Conservation (phyloP, 148 eudicot species). For the Rhododendron griersonianum region DNA sequence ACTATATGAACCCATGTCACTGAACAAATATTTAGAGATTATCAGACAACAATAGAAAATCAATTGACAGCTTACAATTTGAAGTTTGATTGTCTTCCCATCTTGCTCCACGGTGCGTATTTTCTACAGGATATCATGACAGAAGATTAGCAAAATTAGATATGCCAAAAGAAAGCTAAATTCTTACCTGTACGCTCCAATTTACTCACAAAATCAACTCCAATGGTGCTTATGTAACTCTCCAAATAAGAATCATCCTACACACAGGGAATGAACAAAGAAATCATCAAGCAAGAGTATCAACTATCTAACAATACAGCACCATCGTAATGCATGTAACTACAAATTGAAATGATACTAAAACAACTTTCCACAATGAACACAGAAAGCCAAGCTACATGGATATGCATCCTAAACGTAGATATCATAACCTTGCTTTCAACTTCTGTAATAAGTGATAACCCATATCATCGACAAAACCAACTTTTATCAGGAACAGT, state of each 20-base stretch:
- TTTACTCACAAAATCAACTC: conserved; percentile 37
- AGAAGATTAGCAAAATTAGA: neutral
- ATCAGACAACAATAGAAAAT: neutral
- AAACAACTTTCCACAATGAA: neutral
- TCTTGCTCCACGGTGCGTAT: conserved; percentile 40
- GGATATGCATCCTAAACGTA: neutral
- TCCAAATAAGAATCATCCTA: conserved; percentile 40
- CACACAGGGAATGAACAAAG: neutral
- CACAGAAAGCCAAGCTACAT: neutral
- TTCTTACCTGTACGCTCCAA: neutral
- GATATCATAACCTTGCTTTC: neutral
- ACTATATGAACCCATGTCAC: neutral
- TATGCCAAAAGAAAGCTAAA: neutral
- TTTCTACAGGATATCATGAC: conserved; percentile 14
- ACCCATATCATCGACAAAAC: neutral
- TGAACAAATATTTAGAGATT: neutral
- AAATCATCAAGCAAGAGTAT: neutral
- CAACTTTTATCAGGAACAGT: too few species aligned
- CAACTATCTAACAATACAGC: neutral
- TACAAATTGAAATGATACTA: neutral
- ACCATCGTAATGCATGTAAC: too few species aligned
- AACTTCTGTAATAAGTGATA: neutral
- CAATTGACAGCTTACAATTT: conserved; percentile 23
- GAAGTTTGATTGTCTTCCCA: conserved; percentile 37
- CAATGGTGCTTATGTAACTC: conserved; percentile 41